Conservation (phyloP, 768 basidiomycete genomes). For the Chalciporus pseudorubinellus region DNA sequence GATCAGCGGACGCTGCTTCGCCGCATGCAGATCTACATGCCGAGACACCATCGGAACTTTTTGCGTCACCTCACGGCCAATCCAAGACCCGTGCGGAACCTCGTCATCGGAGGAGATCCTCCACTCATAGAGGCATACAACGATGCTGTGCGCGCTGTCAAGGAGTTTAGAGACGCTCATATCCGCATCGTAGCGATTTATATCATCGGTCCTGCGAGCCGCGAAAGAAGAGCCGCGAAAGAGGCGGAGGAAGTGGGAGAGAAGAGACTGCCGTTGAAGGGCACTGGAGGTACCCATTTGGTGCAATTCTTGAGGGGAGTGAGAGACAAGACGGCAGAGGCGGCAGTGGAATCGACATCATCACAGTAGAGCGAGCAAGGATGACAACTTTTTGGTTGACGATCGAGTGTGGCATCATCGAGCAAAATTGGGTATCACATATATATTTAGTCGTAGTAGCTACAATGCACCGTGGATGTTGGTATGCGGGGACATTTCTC, state of each 20-base stretch:
- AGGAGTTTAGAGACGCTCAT: slow-evolving; percentile 73
- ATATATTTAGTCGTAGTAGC: too few relatives aligned
- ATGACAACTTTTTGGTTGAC: too few relatives aligned
- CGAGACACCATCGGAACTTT: slow-evolving; percentile 76
- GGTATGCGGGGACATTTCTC: background rate
- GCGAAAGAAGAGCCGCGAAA: slow-evolving; percentile 9
- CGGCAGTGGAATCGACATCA: slow-evolving; percentile 24
- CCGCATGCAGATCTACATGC: slow-evolving; percentile 83
- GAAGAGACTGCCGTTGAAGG: slow-evolving; percentile 43
- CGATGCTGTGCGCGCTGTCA: slow-evolving; percentile 58
- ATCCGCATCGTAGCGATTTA: slow-evolving; percentile 73
- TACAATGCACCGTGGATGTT: too few relatives aligned
- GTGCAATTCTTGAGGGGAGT: slow-evolving; percentile 74
- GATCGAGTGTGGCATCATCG: too few relatives aligned
- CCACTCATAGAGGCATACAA: slow-evolving; percentile 59
- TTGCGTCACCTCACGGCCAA: slow-evolving; percentile 60
- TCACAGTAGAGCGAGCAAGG: background rate
- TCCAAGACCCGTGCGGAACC: slow-evolving; percentile 57
- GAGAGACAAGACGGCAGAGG: slow-evolving; percentile 60
- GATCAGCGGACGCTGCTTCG: slow-evolving; percentile 49
- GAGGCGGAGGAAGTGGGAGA: slow-evolving; percentile 13
- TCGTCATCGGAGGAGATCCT: slow-evolving; percentile 39
- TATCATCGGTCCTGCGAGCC: slow-evolving; percentile 65
- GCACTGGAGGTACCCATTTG: slow-evolving; percentile 79
- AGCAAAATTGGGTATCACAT: too few relatives aligned